phyloP scores from a whole-genome alignment of 2,329 filamentous ascomycete species.

The Curvularia hawaiiensis region DNA sequence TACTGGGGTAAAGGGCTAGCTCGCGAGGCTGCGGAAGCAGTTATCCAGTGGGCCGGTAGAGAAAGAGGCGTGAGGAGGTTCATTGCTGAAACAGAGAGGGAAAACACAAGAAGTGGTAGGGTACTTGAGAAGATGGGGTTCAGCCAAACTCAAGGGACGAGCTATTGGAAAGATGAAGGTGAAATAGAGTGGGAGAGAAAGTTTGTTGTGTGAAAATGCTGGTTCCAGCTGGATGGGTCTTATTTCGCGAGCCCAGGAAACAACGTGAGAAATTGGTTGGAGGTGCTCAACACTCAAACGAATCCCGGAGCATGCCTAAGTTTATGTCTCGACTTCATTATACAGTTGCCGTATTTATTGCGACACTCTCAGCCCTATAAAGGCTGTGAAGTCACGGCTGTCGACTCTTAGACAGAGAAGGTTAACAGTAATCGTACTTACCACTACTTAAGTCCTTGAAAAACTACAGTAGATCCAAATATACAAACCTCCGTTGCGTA shows the following conservation, averaged over 20 bases:
- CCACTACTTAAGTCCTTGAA: background rate
- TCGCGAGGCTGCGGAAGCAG: slow-evolving; percentile 22
- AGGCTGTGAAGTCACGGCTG: no score
- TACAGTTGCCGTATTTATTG: no score
- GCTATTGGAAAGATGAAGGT: slow-evolving; percentile 24
- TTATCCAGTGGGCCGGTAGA: slow-evolving; percentile 23
- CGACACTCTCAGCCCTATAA: no score
- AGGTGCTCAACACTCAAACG: background rate
- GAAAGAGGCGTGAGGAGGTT: slow-evolving; percentile 20
- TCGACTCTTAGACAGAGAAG: background rate
- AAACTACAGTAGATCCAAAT: background rate
- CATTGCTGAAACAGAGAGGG: slow-evolving; percentile 32
- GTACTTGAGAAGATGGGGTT: slow-evolving; percentile 38
- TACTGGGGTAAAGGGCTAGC: slow-evolving; percentile 25
- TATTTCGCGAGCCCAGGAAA: background rate
- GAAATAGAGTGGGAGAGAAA: slow-evolving; percentile 24
- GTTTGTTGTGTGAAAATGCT: background rate
- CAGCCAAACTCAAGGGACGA: slow-evolving; percentile 12
- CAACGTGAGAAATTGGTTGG: background rate
- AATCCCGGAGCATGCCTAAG: background rate
- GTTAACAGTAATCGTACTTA: background rate
- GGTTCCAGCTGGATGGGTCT: background rate
- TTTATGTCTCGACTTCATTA: no score
- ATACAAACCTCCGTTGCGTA: background rate
- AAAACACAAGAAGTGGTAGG: slow-evolving; percentile 27